phyloP scores from a whole-genome alignment of 169 alveolate species.

The Ichthyophthirius multifiliis region DNA sequence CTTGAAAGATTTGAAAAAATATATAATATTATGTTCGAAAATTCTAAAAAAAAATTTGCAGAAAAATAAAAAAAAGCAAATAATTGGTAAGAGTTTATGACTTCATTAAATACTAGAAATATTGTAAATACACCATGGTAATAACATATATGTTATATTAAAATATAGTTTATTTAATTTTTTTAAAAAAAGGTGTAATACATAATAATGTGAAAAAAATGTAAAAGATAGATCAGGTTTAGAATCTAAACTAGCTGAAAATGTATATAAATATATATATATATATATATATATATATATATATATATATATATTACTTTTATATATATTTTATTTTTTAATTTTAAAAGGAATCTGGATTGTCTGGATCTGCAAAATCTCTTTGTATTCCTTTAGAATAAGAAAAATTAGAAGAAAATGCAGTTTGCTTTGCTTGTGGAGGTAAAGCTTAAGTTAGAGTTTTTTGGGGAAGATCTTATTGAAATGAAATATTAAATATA shows the following conservation, averaged over 20 bases:
- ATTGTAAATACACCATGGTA: slow-evolving; percentile 80
- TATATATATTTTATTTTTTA: background rate
- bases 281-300: background rate
- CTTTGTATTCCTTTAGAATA: slow-evolving; percentile 95
- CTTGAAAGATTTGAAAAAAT: slow-evolving; percentile 65
- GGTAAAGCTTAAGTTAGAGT: slow-evolving; percentile 91
- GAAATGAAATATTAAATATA: slow-evolving; percentile 38
- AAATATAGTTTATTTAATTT: background rate
- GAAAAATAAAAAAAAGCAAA: slow-evolving; percentile 60
- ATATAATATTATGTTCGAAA: slow-evolving; percentile 74
- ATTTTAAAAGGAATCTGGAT: slow-evolving; percentile 36
- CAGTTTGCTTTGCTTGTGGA: slow-evolving; percentile 96
- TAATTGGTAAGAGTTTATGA: slow-evolving; percentile 79
- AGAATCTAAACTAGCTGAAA: slow-evolving; percentile 72
- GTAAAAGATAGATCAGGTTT: slow-evolving; percentile 72
- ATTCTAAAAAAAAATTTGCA: slow-evolving; percentile 51
- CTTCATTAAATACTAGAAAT: slow-evolving; percentile 66
- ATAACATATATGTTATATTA: background rate
- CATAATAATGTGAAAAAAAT: slow-evolving; percentile 68
- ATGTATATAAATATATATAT: slow-evolving; percentile 55
- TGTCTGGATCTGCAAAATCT: slow-evolving; percentile 97
- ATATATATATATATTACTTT: background rate
- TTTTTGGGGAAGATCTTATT: slow-evolving; percentile 95
- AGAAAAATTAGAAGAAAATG: slow-evolving; percentile 80
- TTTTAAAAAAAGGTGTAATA: slow-evolving; percentile 60